Conservation (phyloP, 257 asterid genomes). For the Pogostemon cablin region DNA sequence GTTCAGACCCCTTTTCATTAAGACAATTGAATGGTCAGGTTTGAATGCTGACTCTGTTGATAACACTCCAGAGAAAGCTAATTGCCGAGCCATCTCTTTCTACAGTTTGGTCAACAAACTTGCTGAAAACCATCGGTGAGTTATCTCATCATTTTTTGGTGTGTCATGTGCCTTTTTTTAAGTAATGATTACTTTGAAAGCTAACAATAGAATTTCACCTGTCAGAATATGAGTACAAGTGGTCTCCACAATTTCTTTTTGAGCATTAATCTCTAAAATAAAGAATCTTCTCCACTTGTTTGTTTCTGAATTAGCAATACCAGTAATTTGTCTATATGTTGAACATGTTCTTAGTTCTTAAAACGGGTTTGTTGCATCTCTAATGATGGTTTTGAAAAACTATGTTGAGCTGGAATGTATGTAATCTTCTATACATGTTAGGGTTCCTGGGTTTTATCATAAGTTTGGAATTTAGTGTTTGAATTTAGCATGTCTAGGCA, state of each 20-base stretch:
- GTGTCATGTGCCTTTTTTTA: not conserved
- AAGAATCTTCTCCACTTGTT: not conserved
- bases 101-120: slow-evolving; percentile 75
- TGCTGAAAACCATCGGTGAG: slow-evolving; percentile 84
- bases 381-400: too few species aligned
- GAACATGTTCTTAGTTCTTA: not conserved
- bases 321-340: slow-evolving; percentile 3
- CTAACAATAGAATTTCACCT: not conserved
- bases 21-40: slow-evolving; percentile 91
- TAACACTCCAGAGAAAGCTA: slow-evolving; percentile 37
- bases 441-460: not conserved
- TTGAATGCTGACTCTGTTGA: slow-evolving; percentile 52
- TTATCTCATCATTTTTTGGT: slow-evolving; percentile 24
- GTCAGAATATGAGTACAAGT: not conserved
- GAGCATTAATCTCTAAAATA: not conserved
- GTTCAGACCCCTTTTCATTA: slow-evolving; percentile 83
- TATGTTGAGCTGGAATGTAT: too few species aligned
- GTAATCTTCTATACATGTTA: not conserved
- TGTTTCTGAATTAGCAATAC: not conserved
- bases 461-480: not conserved
- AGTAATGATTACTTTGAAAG: slow-evolving; percentile 11
- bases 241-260: not conserved
- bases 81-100: slow-evolving; percentile 75
- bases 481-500: not conserved
- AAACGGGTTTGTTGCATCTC: not conserved